These are phyloP conservation scores for Sisymbrium irio DNA, from an alignment of 345 rosid species.

Conservation along the genomic window DNA sequence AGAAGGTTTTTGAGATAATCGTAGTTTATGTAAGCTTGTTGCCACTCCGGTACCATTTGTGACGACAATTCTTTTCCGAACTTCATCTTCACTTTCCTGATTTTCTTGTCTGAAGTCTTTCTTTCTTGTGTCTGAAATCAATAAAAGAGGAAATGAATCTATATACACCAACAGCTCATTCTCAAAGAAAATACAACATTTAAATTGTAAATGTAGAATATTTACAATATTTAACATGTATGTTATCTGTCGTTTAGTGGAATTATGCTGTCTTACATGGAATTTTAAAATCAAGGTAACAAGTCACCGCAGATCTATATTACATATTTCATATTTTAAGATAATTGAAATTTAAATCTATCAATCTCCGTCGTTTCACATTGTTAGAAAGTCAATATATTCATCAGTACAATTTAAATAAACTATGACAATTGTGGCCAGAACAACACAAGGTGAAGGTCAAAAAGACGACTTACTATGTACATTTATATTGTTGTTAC, in stretches of 20 bases:
- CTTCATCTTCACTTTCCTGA: slow-evolving; percentile 45
- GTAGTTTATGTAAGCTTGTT: slow-evolving; percentile 59
- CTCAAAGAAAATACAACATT: not conserved
- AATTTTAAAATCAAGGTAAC: not conserved
- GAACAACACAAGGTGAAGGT: not conserved
- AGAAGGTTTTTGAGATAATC: slow-evolving; percentile 50
- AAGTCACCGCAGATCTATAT: not conserved
- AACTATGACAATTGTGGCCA: not conserved
- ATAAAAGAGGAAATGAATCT: not conserved
- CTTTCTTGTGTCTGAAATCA: not conserved
- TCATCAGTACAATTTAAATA: not conserved
- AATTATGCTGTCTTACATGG: not conserved
- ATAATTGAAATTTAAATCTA: not conserved
- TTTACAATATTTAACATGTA: not conserved
- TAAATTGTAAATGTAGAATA: too few species aligned
- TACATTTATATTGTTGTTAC: not conserved
- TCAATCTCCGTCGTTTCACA: not conserved
- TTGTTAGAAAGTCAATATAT: not conserved
- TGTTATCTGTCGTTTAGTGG: not conserved
- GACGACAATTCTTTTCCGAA: slow-evolving; percentile 66
- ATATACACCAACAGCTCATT: not conserved
- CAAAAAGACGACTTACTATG: not conserved
- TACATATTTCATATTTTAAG: not conserved
- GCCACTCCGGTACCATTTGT: slow-evolving; percentile 86
- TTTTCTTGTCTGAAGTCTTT: not conserved